Conservation (phyloP, 495 filamentous ascomycete genomes). For the Ramalina intermedia region DNA sequence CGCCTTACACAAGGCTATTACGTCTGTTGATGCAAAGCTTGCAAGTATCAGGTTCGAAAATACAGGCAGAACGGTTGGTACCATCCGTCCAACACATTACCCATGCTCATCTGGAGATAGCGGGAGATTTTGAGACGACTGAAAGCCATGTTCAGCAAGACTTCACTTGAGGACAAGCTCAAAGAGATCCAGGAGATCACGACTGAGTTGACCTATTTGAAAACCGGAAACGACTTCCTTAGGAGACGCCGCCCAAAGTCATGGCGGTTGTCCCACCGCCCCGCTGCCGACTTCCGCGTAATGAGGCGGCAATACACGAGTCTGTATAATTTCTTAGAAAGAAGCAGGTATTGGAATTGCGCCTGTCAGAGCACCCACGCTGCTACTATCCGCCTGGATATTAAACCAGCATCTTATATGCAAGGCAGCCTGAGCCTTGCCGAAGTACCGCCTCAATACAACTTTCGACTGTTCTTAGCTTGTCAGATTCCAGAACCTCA, state of each 20-base stretch:
- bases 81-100: too few species aligned
- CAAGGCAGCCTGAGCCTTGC: neutral
- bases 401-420: neutral
- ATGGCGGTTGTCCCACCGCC: neutral
- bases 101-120: neutral
- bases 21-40: too few species aligned
- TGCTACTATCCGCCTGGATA: slow-evolving; percentile 14
- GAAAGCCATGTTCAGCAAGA: slow-evolving; percentile 12
- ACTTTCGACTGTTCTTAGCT: neutral
- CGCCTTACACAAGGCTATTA: neutral
- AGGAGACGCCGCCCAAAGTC: slow-evolving; percentile 5
- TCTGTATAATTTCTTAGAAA: slow-evolving; percentile 9
- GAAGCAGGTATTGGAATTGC: slow-evolving; percentile 15
- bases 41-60: too few species aligned
- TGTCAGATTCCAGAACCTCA: neutral
- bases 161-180: slow-evolving; percentile 12
- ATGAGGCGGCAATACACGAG: slow-evolving; percentile 11
- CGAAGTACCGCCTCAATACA: neutral
- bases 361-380: slow-evolving; percentile 12
- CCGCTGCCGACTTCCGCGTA: neutral
- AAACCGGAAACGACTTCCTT: slow-evolving; percentile 5
- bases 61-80: too few species aligned
- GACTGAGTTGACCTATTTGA: slow-evolving; percentile 5
- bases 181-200: slow-evolving; percentile 13
- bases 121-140: slow-evolving; percentile 10